These are phyloP conservation scores for Apiotrichum domesticum DNA, from an alignment of 1,284 basidiomycete species.

Conservation along the genomic window DNA sequence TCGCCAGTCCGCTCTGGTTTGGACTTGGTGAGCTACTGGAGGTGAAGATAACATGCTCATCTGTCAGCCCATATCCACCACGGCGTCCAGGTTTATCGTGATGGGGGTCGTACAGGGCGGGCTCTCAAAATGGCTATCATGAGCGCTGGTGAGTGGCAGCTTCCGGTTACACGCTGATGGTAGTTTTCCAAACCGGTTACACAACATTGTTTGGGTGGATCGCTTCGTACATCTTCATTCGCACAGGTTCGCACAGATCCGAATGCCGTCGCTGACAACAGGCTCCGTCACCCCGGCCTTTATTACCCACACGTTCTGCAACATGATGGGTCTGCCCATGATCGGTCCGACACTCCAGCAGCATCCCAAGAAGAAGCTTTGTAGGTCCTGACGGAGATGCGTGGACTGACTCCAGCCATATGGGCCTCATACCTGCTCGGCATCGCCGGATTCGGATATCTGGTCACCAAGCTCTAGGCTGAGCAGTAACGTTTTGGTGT, in stretches of 20 bases:
- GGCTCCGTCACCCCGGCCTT: conserved; percentile 54
- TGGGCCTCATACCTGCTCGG: conserved; percentile 36
- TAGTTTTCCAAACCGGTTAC: conserved; percentile 80
- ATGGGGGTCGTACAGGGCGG: conserved; percentile 56
- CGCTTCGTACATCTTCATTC: conserved; percentile 75
- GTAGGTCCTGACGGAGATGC: conserved; percentile 16
- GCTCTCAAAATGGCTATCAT: conserved; percentile 53
- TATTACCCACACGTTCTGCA: conserved; percentile 81
- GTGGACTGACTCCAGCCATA: conserved; percentile 20
- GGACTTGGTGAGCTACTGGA: conserved; percentile 61
- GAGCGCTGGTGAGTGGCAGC: background rate
- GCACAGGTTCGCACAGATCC: conserved; percentile 53
- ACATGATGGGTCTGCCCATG: conserved; percentile 68
- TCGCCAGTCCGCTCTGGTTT: conserved; percentile 77
- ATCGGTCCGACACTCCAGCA: conserved; percentile 29
- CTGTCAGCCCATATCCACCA: conserved; percentile 81
- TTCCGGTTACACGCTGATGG: background rate
- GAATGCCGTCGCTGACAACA: conserved; percentile 3
- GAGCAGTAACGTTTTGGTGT: too few relatives aligned
- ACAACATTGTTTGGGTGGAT: conserved; percentile 90
- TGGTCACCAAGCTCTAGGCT: conserved; percentile 10
- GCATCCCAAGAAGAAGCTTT: conserved; percentile 28
- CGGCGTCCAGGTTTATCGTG: conserved; percentile 73
- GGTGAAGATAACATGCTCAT: background rate
- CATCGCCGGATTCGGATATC: conserved; percentile 35